phyloP scores from a whole-genome alignment of 345 rosid genomes.

The Pseudoturritis turrita region DNA sequence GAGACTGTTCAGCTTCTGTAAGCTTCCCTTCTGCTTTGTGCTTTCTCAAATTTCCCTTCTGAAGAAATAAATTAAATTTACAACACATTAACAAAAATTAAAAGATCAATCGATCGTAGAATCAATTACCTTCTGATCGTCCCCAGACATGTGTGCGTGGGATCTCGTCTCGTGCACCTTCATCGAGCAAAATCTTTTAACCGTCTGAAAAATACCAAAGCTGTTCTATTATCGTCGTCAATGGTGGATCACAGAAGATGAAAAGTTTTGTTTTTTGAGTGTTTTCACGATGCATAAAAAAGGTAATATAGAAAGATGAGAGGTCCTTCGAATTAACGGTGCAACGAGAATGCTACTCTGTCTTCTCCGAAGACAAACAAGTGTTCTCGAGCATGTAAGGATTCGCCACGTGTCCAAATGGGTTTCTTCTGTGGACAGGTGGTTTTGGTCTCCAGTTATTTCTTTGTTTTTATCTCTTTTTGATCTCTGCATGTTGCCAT shows the following conservation, averaged over 20 bases:
- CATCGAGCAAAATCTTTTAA: not conserved
- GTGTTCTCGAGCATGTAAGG: constrained; percentile 25
- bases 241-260: not conserved
- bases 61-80: not conserved
- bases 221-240: not conserved
- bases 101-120: not conserved
- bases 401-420: constrained; percentile 16
- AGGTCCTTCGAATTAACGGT: constrained; percentile 10
- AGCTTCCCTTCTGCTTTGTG: constrained; percentile 71
- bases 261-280: not conserved
- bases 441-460: constrained; percentile 29
- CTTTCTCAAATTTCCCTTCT: constrained; percentile 61
- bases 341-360: constrained; percentile 30
- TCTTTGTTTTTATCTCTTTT: constrained; percentile 12
- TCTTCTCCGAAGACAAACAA: constrained; percentile 22
- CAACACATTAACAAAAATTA: not conserved
- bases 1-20: constrained; percentile 53
- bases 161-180: constrained; percentile 83
- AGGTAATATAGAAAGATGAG: constrained; percentile 19
- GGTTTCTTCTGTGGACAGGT: constrained; percentile 23
- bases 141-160: constrained; percentile 44
- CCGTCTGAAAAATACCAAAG: not conserved
- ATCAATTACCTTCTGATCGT: constrained; percentile 43
- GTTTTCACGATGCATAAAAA: not conserved
- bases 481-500: constrained; percentile 24